Evolutionary conservation across 139 green algal genomes (phyloP).

Genomic region (Chlorella sp.): DNA sequence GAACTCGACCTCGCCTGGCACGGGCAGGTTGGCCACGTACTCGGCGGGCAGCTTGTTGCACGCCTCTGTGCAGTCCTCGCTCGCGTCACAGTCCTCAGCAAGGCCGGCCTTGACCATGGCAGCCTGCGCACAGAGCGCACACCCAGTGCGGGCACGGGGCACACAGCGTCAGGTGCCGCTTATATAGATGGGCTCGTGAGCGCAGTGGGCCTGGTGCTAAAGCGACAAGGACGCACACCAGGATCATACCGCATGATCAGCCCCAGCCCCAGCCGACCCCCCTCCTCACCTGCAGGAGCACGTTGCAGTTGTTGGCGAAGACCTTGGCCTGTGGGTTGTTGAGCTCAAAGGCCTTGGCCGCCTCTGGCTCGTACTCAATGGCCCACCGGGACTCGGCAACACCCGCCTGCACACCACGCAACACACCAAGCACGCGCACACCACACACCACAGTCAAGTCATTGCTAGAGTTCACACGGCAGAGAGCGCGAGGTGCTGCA

Average conservation of each 20-base stretch:
- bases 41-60: conserved; percentile 13
- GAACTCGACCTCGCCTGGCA: conserved; percentile 89
- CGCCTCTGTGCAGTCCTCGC: conserved; percentile 35
- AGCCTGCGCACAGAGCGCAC: too few species aligned
- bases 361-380: conserved; percentile 90
- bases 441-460: too few species aligned
- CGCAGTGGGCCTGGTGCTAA: too few species aligned
- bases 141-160: too few species aligned
- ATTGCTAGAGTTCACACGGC: background rate
- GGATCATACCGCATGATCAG: too few species aligned
- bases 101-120: conserved; percentile 77
- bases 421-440: too few species aligned
- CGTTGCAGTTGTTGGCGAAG: conserved; percentile 93
- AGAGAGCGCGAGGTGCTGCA: too few species aligned
- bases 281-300: conserved; percentile 44
- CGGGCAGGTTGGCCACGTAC: conserved; percentile 46
- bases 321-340: conserved; percentile 79
- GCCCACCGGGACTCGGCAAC: conserved; percentile 80
- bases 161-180: too few species aligned
- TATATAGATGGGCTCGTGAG: too few species aligned
- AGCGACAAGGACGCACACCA: too few species aligned
- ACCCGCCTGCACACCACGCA: conserved; percentile 40
- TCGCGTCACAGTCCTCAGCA: conserved; percentile 55
- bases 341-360: conserved; percentile 82
- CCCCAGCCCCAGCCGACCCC: background rate